These are phyloP conservation scores for Cordyceps pruinosa DNA, from an alignment of 2,329 filamentous ascomycete genomes.

Conservation along the genomic window DNA sequence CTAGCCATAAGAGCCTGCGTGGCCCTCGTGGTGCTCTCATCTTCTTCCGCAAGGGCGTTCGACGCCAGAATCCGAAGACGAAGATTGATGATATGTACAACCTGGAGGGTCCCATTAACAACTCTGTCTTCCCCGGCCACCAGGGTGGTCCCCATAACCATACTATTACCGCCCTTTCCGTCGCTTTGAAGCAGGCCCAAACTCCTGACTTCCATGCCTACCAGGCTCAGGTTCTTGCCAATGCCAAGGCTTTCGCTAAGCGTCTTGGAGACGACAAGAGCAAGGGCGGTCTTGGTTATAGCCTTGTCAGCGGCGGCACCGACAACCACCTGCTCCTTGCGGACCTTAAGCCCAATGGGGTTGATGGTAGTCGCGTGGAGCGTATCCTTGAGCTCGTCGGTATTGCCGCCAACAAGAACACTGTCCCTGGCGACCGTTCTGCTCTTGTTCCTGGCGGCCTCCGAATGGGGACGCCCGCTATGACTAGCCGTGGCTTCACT, in stretches of 20 bases:
- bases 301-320: conserved; percentile 86
- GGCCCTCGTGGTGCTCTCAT: conserved; percentile 96
- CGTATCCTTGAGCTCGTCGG: conserved; percentile 85
- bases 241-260: conserved; percentile 78
- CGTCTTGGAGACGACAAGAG: conserved; percentile 60
- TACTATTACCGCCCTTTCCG: conserved; percentile 91
- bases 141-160: conserved; percentile 98
- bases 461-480: conserved; percentile 90
- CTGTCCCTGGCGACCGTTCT: conserved; percentile 89
- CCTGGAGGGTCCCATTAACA: conserved; percentile 88
- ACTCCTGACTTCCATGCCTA: conserved; percentile 86
- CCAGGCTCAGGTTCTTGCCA: conserved; percentile 82
- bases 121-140: conserved; percentile 94
- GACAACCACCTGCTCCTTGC: conserved; percentile 95
- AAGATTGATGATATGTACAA: conserved; percentile 83
- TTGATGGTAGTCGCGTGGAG: conserved; percentile 87
- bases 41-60: conserved; percentile 91
- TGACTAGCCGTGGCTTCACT: conserved; percentile 92
- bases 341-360: conserved; percentile 79
- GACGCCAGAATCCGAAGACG: conserved; percentile 75
- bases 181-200: conserved; percentile 90
- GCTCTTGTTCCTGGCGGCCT: conserved; percentile 89
- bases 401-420: conserved; percentile 99
- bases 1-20: conserved; percentile 94
- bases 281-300: conserved; percentile 74